A percentile compares a stretch with the other conserved stretches of the same genome.
Evolutionary conservation across 192 early-diverging fungal genomes (phyloP).

Genomic region (Chytriomyces confervae): DNA sequence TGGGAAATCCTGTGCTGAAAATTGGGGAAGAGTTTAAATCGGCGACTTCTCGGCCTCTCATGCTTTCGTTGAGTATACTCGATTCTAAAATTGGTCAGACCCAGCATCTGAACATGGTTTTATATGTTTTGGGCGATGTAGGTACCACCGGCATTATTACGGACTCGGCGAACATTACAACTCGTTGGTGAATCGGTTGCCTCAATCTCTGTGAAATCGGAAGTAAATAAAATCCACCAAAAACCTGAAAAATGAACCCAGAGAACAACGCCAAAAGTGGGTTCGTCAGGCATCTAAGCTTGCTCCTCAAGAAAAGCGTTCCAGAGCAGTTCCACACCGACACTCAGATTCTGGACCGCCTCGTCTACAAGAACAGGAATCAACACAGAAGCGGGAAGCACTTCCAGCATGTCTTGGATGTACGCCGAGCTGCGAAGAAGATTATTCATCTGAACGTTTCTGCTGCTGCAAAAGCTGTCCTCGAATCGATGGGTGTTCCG

Average conservation of each 20-base stretch:
- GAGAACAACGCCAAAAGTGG: neutral
- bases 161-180: slow-evolving; percentile 98
- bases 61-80: slow-evolving; percentile 66
- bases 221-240: neutral
- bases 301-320: neutral
- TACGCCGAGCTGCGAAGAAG: neutral
- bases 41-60: slow-evolving; percentile 56
- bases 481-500: neutral
- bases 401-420: neutral
- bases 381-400: neutral
- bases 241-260: too few relatives aligned
- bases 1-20: slow-evolving; percentile 75
- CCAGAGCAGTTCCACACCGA: neutral
- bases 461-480: neutral
- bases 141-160: slow-evolving; percentile 88
- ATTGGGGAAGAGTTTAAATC: slow-evolving; percentile 75
- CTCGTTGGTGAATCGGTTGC: slow-evolving; percentile 56
- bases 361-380: slow-evolving; percentile 1
- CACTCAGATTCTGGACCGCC: neutral
- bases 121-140: slow-evolving; percentile 24
- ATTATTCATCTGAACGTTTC: neutral
- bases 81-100: neutral
- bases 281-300: neutral
- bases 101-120: slow-evolving; percentile 10
- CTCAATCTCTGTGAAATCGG: neutral